Percentiles rank a stretch among this genome's conserved stretches.
phyloP scores from a whole-genome alignment of 139 green algal species.

The Spirogloea muscicola region DNA sequence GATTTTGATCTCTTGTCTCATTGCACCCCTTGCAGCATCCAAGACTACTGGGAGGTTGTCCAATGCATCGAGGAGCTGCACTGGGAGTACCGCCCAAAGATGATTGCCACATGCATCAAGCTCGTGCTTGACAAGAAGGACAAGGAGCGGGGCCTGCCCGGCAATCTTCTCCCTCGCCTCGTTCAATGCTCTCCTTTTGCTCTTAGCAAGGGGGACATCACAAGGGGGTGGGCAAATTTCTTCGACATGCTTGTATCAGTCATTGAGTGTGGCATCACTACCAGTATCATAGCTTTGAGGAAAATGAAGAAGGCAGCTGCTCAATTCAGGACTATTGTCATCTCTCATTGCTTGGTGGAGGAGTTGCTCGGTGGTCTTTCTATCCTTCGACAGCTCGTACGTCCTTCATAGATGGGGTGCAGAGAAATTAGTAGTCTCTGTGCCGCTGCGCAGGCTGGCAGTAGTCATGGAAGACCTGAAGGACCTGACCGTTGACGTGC shows the following conservation, averaged over 20 bases:
- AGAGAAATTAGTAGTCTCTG: too few relatives aligned
- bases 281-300: not conserved
- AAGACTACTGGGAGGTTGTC: conserved; percentile 20
- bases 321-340: not conserved
- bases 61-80: conserved; percentile 13
- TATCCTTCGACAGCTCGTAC: not conserved
- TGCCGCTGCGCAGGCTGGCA: conserved; percentile 8
- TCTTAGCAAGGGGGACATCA: not conserved
- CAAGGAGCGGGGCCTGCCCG: not conserved
- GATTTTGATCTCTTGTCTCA: not conserved
- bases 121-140: conserved; percentile 18
- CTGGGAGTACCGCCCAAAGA: not conserved
- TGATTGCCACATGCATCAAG: conserved; percentile 7
- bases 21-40: not conserved
- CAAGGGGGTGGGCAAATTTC: conserved; percentile 3
- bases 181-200: not conserved
- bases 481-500: too few relatives aligned
- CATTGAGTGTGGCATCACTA: not conserved
- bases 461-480: too few relatives aligned
- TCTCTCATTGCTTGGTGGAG: not conserved
- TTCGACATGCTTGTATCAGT: not conserved
- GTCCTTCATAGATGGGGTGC: too few relatives aligned
- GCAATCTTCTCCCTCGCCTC: not conserved
- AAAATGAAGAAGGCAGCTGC: not conserved
- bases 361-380: not conserved